Conservation (phyloP, 805 yeast species). For the Henningerozyma blattae region DNA sequence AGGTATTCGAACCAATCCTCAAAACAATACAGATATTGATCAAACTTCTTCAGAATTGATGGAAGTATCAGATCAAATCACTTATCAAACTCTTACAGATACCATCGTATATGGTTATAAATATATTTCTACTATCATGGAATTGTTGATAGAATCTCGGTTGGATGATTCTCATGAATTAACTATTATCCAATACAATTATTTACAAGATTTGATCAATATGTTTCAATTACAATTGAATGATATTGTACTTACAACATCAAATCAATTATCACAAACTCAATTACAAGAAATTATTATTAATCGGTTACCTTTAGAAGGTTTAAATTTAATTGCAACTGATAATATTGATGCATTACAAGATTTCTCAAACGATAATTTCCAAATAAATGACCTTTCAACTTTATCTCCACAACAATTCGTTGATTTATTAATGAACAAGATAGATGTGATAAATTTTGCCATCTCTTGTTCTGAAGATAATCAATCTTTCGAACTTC, state of each 20-base stretch:
- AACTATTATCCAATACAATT: slow-evolving; percentile 13
- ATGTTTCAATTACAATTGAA: slow-evolving; percentile 11
- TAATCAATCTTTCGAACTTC: background rate
- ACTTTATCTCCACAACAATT: background rate
- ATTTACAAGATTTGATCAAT: slow-evolving; percentile 9
- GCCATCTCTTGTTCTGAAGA: slow-evolving; percentile 7
- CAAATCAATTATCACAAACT: background rate
- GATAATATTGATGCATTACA: slow-evolving; percentile 7
- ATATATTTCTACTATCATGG: slow-evolving; percentile 12
- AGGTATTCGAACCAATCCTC: slow-evolving; percentile 6
- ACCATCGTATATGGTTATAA: slow-evolving; percentile 11
- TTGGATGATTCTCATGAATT: slow-evolving; percentile 1
- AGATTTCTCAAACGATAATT: background rate
- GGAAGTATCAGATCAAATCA: slow-evolving; percentile 20
- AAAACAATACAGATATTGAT: background rate
- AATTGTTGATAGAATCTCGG: slow-evolving; percentile 9
- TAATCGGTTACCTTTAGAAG: slow-evolving; percentile 8
- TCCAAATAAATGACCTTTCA: too few relatives aligned
- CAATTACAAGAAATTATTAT: slow-evolving; percentile 6
- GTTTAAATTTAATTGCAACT: slow-evolving; percentile 4
- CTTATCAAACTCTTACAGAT: slow-evolving; percentile 14
- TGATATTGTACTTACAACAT: slow-evolving; percentile 6
- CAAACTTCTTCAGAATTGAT: slow-evolving; percentile 12
- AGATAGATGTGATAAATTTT: slow-evolving; percentile 11
- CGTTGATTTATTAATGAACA: slow-evolving; percentile 7